A percentile compares a stretch with the other conserved stretches of the same genome.
phyloP scores from a whole-genome alignment of 768 basidiomycete species.

The Peribolospora baueri region DNA sequence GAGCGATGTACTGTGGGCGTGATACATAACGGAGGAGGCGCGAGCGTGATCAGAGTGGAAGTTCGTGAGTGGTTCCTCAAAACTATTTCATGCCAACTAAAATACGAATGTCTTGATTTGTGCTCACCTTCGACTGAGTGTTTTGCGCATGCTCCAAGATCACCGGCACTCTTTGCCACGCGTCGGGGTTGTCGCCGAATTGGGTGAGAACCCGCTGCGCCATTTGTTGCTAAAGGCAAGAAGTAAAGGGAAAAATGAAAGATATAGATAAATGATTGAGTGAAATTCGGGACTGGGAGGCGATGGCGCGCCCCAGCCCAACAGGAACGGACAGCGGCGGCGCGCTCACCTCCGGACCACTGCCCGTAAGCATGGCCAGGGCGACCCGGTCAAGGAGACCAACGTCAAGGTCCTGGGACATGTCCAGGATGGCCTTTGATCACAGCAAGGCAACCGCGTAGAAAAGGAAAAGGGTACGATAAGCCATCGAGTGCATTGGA shows the following conservation, averaged over 20 bases:
- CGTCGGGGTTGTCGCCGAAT: slow-evolving; percentile 84
- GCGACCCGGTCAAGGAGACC: slow-evolving; percentile 78
- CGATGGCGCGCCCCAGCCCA: background rate
- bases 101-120: background rate
- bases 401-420: slow-evolving; percentile 81
- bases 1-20: slow-evolving; percentile 55
- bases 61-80: background rate
- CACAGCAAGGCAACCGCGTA: no score
- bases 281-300: background rate
- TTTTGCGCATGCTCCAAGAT: slow-evolving; percentile 65
- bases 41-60: background rate
- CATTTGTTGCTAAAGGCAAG: slow-evolving; percentile 49
- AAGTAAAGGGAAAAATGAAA: background rate
- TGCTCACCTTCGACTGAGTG: slow-evolving; percentile 43
- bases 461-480: no score
- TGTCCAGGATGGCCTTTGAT: slow-evolving; percentile 62
- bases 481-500: no score
- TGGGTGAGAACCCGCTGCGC: slow-evolving; percentile 86
- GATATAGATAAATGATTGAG: no score
- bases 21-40: background rate
- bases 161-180: slow-evolving; percentile 90
- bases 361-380: slow-evolving; percentile 66
- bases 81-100: no score
- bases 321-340: background rate
- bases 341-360: slow-evolving; percentile 46